Percentiles rank a stretch among this genome's conserved stretches.
phyloP scores from a whole-genome alignment of 805 yeast species.

The Candida sakaeoensis region DNA sequence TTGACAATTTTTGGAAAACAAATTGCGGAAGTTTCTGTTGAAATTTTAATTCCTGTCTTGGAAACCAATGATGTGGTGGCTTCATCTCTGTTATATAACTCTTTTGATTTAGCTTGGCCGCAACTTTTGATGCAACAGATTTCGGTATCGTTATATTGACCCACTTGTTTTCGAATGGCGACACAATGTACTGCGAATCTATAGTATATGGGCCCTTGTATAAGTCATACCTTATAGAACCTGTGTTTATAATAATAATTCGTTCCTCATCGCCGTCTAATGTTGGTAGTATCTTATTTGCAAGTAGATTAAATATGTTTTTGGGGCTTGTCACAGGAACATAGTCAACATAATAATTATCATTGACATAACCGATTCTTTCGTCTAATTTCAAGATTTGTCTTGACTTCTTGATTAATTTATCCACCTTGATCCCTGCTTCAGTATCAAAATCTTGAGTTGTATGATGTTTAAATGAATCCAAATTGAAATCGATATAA shows the following conservation, averaged over 20 bases:
- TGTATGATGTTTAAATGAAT: constrained; percentile 68
- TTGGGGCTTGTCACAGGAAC: constrained; percentile 52
- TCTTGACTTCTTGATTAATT: constrained; percentile 42
- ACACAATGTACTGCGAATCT: constrained; percentile 76
- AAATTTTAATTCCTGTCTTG: not conserved
- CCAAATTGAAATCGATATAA: constrained; percentile 78
- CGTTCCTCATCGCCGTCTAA: constrained; percentile 26
- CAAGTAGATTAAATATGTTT: constrained; percentile 57
- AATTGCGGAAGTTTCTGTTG: not conserved
- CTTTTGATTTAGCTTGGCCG: constrained; percentile 54
- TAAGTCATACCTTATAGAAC: constrained; percentile 82
- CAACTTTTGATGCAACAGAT: constrained; percentile 50
- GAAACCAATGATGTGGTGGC: constrained; percentile 21
- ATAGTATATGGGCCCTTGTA: constrained; percentile 79
- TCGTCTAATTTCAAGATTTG: constrained; percentile 49
- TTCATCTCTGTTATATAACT: constrained; percentile 38
- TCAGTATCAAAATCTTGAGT: constrained; percentile 45
- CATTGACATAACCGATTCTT: constrained; percentile 57
- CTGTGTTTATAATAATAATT: constrained; percentile 73
- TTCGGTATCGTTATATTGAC: constrained; percentile 58
- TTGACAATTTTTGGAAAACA: constrained; percentile 26
- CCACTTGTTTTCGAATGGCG: constrained; percentile 87
- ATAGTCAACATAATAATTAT: constrained; percentile 60
- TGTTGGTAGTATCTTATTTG: constrained; percentile 51
- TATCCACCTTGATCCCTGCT: constrained; percentile 49